Conservation (phyloP, 2,329 filamentous ascomycete species). For the Claviceps quebecensis region DNA sequence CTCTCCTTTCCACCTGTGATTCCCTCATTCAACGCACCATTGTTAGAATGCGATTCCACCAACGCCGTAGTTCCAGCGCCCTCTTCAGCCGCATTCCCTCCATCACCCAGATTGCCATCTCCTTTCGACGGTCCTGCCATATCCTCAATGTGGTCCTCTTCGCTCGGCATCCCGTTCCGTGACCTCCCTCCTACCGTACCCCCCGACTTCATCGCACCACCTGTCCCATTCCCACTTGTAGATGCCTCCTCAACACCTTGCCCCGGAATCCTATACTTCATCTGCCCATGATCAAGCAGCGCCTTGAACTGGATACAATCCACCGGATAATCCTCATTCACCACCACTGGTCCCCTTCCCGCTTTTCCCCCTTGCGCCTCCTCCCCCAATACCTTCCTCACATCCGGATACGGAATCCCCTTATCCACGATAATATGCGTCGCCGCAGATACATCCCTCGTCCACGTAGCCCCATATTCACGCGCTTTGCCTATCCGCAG, state of each 20-base stretch:
- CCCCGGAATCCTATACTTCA: conserved; percentile 45
- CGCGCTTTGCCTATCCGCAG: conserved; percentile 61
- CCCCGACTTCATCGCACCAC: neutral
- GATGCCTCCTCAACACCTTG: conserved; percentile 16
- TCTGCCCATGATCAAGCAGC: conserved; percentile 44
- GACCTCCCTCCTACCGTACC: neutral
- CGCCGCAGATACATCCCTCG: conserved; percentile 40
- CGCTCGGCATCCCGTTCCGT: conserved; percentile 15
- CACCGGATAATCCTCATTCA: conserved; percentile 54
- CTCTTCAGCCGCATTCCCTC: conserved; percentile 7
- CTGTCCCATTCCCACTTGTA: neutral
- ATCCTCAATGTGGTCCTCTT: conserved; percentile 24
- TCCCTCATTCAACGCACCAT: neutral
- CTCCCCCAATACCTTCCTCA: conserved; percentile 34
- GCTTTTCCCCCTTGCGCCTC: neutral
- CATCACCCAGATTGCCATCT: conserved; percentile 16
- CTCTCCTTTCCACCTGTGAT: neutral
- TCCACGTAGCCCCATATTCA: conserved; percentile 64
- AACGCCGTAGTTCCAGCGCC: conserved; percentile 6
- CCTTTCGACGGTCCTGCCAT: conserved; percentile 23
- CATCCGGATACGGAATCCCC: conserved; percentile 45
- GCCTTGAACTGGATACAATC: conserved; percentile 49
- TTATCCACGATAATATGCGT: conserved; percentile 75
- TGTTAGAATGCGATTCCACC: conserved; percentile 13
- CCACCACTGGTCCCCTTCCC: conserved; percentile 27